phyloP scores from a whole-genome alignment of 1,139 yeast genomes.

The Kurtzmaniella natalensis region DNA sequence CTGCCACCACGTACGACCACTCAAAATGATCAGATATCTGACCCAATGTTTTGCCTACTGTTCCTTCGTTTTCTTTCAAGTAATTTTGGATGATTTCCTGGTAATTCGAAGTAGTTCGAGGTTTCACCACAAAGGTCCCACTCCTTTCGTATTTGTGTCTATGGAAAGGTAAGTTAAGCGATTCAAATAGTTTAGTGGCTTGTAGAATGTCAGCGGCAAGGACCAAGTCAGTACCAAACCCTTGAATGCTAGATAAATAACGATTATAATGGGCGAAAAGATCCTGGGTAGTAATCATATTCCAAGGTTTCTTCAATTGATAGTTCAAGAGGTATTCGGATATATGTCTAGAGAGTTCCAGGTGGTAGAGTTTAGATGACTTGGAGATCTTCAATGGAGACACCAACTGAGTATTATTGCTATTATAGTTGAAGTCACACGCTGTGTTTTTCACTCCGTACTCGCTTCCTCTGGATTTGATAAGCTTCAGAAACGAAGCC shows the following conservation, averaged over 20 bases:
- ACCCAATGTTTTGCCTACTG: conserved; percentile 35
- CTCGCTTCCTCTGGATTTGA: conserved; percentile 14
- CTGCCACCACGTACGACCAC: conserved; percentile 69
- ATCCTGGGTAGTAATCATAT: conserved; percentile 42
- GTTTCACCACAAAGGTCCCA: conserved; percentile 32
- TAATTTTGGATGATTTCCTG: conserved; percentile 22
- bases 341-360: conserved; percentile 44
- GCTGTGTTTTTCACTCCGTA: neutral
- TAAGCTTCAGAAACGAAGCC: conserved; percentile 38
- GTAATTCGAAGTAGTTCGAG: conserved; percentile 18
- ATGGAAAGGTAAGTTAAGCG: conserved; percentile 30
- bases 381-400: conserved; percentile 31
- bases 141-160: conserved; percentile 29
- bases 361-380: conserved; percentile 28
- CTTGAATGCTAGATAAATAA: conserved; percentile 31
- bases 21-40: conserved; percentile 35
- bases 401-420: conserved; percentile 11
- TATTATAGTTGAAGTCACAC: too few relatives aligned
- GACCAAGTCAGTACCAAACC: conserved; percentile 38
- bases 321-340: conserved; percentile 44
- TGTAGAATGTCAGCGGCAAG: conserved; percentile 28
- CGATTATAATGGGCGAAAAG: conserved; percentile 42
- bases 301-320: conserved; percentile 26
- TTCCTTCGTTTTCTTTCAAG: conserved; percentile 20
- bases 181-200: conserved; percentile 27